Conservation (phyloP, 306 rosid species). For the Psophocarpus tetragonolobus region DNA sequence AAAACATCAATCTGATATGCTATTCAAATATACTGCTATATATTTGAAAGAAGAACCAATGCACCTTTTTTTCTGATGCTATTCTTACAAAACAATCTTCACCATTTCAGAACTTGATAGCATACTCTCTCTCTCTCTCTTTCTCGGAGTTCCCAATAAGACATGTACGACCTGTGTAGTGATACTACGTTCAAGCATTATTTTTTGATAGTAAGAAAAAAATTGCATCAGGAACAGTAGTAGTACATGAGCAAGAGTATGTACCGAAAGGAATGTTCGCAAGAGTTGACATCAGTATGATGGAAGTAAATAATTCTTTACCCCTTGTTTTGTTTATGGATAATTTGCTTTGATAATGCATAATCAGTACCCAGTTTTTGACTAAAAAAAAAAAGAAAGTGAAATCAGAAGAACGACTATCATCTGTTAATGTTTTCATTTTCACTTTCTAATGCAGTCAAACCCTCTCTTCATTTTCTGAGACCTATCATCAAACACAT, state of each 20-base stretch:
- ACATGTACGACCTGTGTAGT: slow-evolving; percentile 64
- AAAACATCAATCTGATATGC: no score
- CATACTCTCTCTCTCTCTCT: slow-evolving; percentile 60
- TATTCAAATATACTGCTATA: no score
- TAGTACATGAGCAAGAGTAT: not conserved
- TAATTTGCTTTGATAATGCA: not conserved
- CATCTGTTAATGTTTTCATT: not conserved
- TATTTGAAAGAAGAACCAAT: slow-evolving; percentile 57
- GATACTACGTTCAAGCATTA: slow-evolving; percentile 58
- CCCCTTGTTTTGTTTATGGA: not conserved
- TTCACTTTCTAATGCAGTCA: not conserved
- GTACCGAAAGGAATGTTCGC: no score
- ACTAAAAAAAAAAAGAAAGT: not conserved
- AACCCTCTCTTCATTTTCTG: slow-evolving; percentile 55
- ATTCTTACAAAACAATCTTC: slow-evolving; percentile 48
- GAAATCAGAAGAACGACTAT: not conserved
- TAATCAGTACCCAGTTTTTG: not conserved
- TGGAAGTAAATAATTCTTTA: not conserved
- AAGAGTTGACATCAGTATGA: not conserved
- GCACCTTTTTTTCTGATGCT: slow-evolving; percentile 69
- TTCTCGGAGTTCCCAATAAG: slow-evolving; percentile 60
- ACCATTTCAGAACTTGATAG: slow-evolving; percentile 53
- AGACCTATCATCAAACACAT: slow-evolving; percentile 40
- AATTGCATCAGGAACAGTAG: not conserved
- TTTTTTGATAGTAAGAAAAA: slow-evolving; percentile 34